Conservation (phyloP, 768 basidiomycete species). For the Boletus sp. region DNA sequence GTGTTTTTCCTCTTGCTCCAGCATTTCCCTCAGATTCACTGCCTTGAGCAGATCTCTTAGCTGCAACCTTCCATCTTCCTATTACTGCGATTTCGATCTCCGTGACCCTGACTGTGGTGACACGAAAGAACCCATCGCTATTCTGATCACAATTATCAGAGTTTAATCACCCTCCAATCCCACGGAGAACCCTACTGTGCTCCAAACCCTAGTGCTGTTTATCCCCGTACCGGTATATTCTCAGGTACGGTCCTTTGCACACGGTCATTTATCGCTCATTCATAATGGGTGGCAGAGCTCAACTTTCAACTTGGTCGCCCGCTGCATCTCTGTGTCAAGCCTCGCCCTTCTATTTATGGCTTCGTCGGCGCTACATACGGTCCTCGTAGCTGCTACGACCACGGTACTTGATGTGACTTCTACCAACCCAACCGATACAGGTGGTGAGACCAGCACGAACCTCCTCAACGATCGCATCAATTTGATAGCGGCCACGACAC, state of each 20-base stretch:
- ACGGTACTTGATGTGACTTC: conserved; percentile 4
- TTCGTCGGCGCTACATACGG: background rate
- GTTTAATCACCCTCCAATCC: conserved; percentile 11
- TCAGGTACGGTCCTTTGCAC: conserved; percentile 11
- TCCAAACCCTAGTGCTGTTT: background rate
- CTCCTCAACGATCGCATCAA: conserved; percentile 23
- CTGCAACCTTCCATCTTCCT: background rate
- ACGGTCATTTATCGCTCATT: conserved; percentile 25
- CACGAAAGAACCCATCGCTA: background rate
- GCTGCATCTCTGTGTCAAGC: conserved; percentile 7
- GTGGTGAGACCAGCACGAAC: background rate
- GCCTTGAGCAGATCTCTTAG: background rate
- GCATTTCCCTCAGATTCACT: background rate
- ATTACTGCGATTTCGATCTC: background rate
- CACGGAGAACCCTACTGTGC: conserved; percentile 6
- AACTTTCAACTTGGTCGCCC: conserved; percentile 13
- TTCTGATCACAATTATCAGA: conserved; percentile 20
- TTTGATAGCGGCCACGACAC: conserved; percentile 24
- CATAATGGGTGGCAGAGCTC: conserved; percentile 12
- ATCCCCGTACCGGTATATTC: conserved; percentile 14
- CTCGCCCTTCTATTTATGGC: conserved; percentile 1
- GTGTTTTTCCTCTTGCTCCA: too few relatives aligned
- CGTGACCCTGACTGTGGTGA: conserved; percentile 14
- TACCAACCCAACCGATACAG: conserved; percentile 6
- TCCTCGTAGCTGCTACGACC: conserved; percentile 5